phyloP scores from a whole-genome alignment of 1,139 yeast species.

The Candida anutae region DNA sequence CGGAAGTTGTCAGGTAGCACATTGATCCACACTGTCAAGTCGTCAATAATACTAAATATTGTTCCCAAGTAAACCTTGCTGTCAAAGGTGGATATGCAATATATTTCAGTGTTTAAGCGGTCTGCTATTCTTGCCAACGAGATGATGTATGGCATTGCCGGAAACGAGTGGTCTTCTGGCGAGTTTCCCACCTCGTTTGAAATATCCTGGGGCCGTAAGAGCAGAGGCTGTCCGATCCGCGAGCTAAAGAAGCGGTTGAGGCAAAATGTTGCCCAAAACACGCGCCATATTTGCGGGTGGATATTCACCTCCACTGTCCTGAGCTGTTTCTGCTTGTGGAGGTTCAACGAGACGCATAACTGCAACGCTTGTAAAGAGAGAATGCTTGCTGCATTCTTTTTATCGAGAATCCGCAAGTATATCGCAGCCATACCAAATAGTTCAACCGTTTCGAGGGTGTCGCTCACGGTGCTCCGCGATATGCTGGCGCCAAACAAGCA shows the following conservation, averaged over 20 bases:
- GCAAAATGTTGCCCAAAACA: conserved; percentile 23
- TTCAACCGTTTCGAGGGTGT: conserved; percentile 17
- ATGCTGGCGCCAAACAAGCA: conserved; percentile 10
- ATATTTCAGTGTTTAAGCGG: conserved; percentile 14
- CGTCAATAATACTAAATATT: conserved; percentile 12
- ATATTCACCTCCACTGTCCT: conserved; percentile 3
- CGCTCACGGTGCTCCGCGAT: conserved; percentile 6
- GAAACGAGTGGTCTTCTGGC: conserved; percentile 5
- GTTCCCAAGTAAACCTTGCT: conserved; percentile 12
- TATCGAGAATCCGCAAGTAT: conserved; percentile 20
- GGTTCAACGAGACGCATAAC: conserved; percentile 18
- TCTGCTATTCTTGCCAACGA: conserved; percentile 21
- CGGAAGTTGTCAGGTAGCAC: conserved; percentile 13
- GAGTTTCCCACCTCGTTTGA: conserved; percentile 1
- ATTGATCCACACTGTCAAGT: conserved; percentile 16
- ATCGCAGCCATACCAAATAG: conserved; percentile 17
- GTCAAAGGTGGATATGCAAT: conserved; percentile 11
- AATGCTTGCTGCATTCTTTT: conserved; percentile 19
- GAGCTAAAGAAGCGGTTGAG: conserved; percentile 19
- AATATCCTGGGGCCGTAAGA: conserved; percentile 10
- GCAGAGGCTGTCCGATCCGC: conserved; percentile 20
- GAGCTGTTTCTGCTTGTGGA: conserved; percentile 12
- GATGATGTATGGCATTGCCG: conserved; percentile 14
- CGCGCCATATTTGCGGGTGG: conserved; percentile 4
- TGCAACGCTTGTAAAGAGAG: conserved; percentile 20